Conservation (phyloP, 495 filamentous ascomycete species). For the Penicillium canariense region DNA sequence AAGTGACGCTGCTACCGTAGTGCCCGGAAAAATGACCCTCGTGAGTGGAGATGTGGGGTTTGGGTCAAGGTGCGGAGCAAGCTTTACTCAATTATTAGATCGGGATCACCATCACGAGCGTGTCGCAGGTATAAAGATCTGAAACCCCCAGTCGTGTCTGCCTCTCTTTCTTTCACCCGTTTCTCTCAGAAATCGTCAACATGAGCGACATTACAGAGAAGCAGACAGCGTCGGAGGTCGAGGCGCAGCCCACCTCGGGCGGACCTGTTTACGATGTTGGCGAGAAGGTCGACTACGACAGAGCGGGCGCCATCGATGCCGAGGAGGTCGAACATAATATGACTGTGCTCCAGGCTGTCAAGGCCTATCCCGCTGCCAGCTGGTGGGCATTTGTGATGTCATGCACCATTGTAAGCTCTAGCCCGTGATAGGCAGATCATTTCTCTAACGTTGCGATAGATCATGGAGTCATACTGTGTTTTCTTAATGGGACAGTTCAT, state of each 20-base stretch:
- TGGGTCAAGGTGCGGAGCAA: constrained; percentile 31
- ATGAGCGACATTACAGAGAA: constrained; percentile 43
- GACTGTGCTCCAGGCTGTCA: constrained; percentile 48
- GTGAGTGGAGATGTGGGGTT: constrained; percentile 19
- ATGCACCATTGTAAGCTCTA: constrained; percentile 48
- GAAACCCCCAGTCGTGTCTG: constrained; percentile 27
- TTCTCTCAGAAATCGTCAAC: constrained; percentile 33
- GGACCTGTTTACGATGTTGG: constrained; percentile 41
- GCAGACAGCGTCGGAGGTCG: constrained; percentile 37
- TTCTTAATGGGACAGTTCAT: constrained; percentile 47
- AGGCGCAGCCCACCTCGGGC: constrained; percentile 33
- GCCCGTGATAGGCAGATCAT: constrained; percentile 18
- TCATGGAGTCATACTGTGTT: constrained; percentile 48
- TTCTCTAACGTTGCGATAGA: constrained; percentile 35
- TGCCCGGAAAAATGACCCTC: constrained; percentile 15
- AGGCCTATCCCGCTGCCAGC: constrained; percentile 45
- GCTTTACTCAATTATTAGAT: constrained; percentile 29
- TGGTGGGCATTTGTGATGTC: constrained; percentile 55
- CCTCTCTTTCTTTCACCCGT: constrained; percentile 27
- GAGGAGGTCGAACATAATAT: constrained; percentile 46
- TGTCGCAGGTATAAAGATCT: constrained; percentile 32
- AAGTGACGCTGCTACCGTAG: constrained; percentile 25
- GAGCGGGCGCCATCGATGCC: constrained; percentile 44
- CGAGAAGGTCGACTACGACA: constrained; percentile 47
- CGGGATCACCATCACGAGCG: constrained; percentile 20